Evolutionary conservation across 805 yeast genomes (phyloP).

Genomic region (Starmerella potacharoeniae): DNA sequence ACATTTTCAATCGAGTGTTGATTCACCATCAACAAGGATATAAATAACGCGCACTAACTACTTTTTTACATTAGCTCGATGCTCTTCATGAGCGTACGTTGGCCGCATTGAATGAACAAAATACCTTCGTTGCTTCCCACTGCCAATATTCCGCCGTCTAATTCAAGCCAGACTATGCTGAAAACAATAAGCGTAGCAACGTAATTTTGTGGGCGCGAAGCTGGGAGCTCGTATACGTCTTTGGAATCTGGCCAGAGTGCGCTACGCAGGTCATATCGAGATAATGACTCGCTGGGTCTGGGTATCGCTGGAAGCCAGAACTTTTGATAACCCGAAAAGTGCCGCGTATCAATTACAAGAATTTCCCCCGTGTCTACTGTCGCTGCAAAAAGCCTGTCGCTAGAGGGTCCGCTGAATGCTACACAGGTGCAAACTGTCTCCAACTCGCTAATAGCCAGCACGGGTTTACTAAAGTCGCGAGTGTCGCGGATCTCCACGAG

Average conservation of each 20-base stretch:
- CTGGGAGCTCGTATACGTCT: neutral
- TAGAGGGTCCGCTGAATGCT: neutral
- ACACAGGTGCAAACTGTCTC: neutral
- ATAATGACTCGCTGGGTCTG: neutral
- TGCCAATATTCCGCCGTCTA: neutral
- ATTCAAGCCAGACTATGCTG: neutral
- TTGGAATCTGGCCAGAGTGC: constrained; percentile 1
- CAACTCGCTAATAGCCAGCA: neutral
- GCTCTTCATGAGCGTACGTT: neutral
- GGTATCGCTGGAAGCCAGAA: constrained; percentile 1
- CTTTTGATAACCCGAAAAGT: neutral
- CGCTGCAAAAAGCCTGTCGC: constrained; percentile 1
- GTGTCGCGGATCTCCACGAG: neutral
- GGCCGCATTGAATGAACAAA: neutral
- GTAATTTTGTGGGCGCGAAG: neutral
- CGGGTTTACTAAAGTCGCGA: neutral
- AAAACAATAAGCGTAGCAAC: neutral
- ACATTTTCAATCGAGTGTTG: too few species aligned
- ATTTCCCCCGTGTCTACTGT: neutral
- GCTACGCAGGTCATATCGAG: neutral
- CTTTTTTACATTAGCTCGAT: neutral
- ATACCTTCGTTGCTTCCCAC: neutral
- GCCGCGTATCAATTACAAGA: neutral
- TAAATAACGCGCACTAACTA: too few species aligned
- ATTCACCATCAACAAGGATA: too few species aligned